phyloP scores from a whole-genome alignment of 768 basidiomycete species.

The Hypholoma sublateritium region DNA sequence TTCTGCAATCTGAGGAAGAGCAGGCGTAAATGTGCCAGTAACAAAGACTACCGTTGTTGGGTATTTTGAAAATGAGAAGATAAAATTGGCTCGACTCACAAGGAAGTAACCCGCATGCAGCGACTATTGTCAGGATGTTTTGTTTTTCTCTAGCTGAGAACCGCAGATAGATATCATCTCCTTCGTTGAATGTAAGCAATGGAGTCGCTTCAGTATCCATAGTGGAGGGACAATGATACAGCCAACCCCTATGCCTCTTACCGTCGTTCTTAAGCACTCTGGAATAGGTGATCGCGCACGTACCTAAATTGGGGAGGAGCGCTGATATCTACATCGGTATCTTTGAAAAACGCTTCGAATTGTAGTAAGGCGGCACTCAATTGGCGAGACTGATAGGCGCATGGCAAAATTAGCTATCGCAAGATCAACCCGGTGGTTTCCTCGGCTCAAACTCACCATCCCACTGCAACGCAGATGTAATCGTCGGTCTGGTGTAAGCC shows the following conservation, averaged over 20 bases:
- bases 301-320: too few relatives aligned
- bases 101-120: not conserved
- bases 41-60: constrained; percentile 52
- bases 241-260: not conserved
- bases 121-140: not conserved
- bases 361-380: not conserved
- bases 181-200: not conserved
- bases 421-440: not conserved
- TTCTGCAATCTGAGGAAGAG: constrained; percentile 66
- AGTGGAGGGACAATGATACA: not conserved
- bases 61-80: too few relatives aligned
- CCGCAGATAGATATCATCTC: not conserved
- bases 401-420: not conserved
- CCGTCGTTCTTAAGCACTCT: not conserved
- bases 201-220: not conserved
- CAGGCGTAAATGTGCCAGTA: constrained; percentile 65
- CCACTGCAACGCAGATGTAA: too few relatives aligned
- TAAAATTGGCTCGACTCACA: not conserved
- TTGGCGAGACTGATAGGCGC: not conserved
- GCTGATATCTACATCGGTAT: too few relatives aligned
- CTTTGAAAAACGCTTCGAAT: too few relatives aligned
- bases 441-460: too few relatives aligned
- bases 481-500: too few relatives aligned
- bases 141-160: not conserved
- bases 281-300: too few relatives aligned